Evolutionary conservation across 1,284 basidiomycete genomes (phyloP), one percentile per base, ranked within the genome.

Genomic region (Ganoderma boninense): DNA sequence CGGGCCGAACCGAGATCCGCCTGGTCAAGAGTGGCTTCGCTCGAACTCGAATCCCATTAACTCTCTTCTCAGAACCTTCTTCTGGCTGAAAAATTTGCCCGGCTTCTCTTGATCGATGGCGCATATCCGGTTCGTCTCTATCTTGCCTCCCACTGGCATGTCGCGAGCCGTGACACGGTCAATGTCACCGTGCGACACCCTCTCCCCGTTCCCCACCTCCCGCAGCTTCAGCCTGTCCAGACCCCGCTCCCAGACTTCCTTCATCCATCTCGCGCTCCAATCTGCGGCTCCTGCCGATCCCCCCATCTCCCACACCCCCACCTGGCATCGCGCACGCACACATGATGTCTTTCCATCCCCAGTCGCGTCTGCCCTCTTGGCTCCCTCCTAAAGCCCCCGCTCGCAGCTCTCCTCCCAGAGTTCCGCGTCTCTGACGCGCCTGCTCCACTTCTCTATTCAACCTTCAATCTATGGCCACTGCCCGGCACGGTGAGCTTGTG

Each of bases 1-100:
- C 73, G 73, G 73, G 49, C 73, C 73, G 73, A 67, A 62, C 73
- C 70, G 73, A 74, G 69, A 70, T 71, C 68, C 72, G 72, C 60
- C 65, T 67, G 66, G 18, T 56, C 64, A 66, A 59, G 59, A 62
- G 62, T 66, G 62, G 61, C 65, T 63, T 70, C 69, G 61, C 54
- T 64, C 61, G 64, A 57, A 66, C 44, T 35, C 38, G 63, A 65
- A 61, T 62, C 54, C 64, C 54, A 61, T 52, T 65, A 60, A 73
- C 65, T 65, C 67, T 69, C 61, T 70, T 68, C 69, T 64, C 40
- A 57, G 64, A 61, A 62, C 56, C 56, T 52, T 62, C 61, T 62
- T 65, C 69, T 64, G 66, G 59, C 68, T 65, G 65, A 65, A 59
- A 62, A 4, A n/a, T 65, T 68, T 66, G 71, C 60, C 65, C 65